Conservation (phyloP, 192 early-diverging fungal genomes). For the Bifiguratus adelaidae region DNA sequence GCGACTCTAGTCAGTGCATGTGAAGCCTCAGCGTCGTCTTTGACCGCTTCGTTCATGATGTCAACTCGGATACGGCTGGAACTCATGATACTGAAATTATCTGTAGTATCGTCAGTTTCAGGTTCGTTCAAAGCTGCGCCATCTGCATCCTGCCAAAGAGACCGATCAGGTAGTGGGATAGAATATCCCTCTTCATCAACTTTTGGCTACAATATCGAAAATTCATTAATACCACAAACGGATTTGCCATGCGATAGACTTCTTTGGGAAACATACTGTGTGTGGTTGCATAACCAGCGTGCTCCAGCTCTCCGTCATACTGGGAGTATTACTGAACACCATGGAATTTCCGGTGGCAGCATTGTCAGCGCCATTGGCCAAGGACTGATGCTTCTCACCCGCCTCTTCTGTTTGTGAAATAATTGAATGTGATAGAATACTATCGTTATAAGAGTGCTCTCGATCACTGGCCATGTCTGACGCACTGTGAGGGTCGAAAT, state of each 20-base stretch:
- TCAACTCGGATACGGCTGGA: conserved; percentile 23
- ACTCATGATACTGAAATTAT: conserved; percentile 10
- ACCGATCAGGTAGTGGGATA: conserved; percentile 34
- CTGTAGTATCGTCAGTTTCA: conserved; percentile 26
- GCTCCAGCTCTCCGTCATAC: conserved; percentile 4
- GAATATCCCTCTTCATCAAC: conserved; percentile 41
- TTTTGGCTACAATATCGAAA: conserved; percentile 14
- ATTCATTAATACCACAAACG: not conserved
- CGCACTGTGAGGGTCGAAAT: not conserved
- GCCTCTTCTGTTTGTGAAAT: not conserved
- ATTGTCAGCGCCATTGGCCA: not conserved
- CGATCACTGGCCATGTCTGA: not conserved
- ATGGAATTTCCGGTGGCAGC: not conserved
- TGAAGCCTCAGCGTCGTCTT: conserved; percentile 10
- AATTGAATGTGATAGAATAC: not conserved
- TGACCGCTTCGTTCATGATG: conserved; percentile 20
- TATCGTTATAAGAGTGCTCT: not conserved
- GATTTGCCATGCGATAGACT: not conserved
- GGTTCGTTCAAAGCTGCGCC: conserved; percentile 10
- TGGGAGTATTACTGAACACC: not conserved
- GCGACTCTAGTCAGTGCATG: conserved; percentile 19
- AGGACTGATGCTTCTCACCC: not conserved
- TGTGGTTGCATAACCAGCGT: not conserved
- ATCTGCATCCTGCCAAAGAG: conserved; percentile 13
- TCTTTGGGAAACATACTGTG: not conserved